Conservation (phyloP, 169 alveolate species). For the Plasmodium chabaudi region DNA sequence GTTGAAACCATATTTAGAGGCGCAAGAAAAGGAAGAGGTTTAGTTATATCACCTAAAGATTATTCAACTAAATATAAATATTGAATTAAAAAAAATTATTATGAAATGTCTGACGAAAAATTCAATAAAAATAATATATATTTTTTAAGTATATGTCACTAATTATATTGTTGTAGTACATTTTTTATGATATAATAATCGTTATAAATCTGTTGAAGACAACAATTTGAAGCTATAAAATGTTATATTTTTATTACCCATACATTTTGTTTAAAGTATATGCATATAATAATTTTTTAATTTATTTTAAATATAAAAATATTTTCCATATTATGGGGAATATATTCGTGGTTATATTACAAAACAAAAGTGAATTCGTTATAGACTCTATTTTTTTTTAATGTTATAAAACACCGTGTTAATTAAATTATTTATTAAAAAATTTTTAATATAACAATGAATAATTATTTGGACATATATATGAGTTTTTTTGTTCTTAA, state of each 20-base stretch:
- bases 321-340: too few relatives aligned
- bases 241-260: too few relatives aligned
- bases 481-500: neutral
- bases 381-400: too few relatives aligned
- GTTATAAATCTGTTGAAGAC: too few relatives aligned
- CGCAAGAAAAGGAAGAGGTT: conserved; percentile 98
- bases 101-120: neutral
- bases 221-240: too few relatives aligned
- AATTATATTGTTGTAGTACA: neutral
- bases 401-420: too few relatives aligned
- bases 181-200: neutral
- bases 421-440: too few relatives aligned
- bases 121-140: neutral
- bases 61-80: conserved; percentile 95
- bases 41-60: conserved; percentile 97
- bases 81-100: conserved; percentile 75
- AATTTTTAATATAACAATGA: neutral
- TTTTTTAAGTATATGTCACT: conserved; percentile 2
- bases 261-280: too few relatives aligned
- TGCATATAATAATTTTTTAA: too few relatives aligned
- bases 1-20: conserved; percentile 98
- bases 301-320: too few relatives aligned
- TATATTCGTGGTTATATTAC: too few relatives aligned
- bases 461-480: neutral
- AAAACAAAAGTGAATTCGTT: too few relatives aligned